A percentile compares a stretch with the other conserved stretches of the same genome.
These are phyloP conservation scores for Apiotrichum montevideense DNA, from an alignment of 1,284 basidiomycete species.

Conservation along the genomic window DNA sequence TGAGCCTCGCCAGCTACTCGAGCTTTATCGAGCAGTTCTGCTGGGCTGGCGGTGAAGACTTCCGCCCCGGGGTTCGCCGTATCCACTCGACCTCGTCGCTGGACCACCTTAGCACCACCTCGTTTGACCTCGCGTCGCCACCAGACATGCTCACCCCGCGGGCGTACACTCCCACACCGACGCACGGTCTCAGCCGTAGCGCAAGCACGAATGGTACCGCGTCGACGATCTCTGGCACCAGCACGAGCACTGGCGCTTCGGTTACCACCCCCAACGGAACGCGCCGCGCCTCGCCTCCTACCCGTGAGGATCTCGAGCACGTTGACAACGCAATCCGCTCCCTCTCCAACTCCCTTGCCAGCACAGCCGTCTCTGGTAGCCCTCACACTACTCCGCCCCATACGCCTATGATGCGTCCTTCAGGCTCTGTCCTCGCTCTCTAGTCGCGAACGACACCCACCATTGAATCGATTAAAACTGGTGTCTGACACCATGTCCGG, in stretches of 20 bases:
- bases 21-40: constrained; percentile 45
- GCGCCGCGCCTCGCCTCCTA: constrained; percentile 9
- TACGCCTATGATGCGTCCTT: constrained; percentile 3
- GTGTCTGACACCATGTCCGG: background rate
- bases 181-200: constrained; percentile 2
- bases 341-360: constrained; percentile 12
- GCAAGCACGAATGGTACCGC: background rate
- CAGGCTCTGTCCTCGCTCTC: constrained; percentile 9
- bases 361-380: constrained; percentile 13
- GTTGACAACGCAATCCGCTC: constrained; percentile 19
- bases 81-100: constrained; percentile 32
- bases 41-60: constrained; percentile 10
- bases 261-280: background rate
- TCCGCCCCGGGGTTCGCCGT: background rate
- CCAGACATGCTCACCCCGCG: constrained; percentile 13
- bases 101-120: constrained; percentile 16
- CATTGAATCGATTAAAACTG: no score
- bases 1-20: constrained; percentile 35
- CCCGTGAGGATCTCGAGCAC: constrained; percentile 20
- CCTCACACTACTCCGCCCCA: constrained; percentile 4
- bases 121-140: constrained; percentile 28
- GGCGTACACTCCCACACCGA: constrained; percentile 15
- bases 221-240: background rate
- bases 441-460: background rate
- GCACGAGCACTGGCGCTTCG: background rate